A percentile compares a stretch with the other conserved stretches of the same genome.
phyloP scores from a whole-genome alignment of 202 grass and related monocot genomes.

The Tripidium arundinaceum region DNA sequence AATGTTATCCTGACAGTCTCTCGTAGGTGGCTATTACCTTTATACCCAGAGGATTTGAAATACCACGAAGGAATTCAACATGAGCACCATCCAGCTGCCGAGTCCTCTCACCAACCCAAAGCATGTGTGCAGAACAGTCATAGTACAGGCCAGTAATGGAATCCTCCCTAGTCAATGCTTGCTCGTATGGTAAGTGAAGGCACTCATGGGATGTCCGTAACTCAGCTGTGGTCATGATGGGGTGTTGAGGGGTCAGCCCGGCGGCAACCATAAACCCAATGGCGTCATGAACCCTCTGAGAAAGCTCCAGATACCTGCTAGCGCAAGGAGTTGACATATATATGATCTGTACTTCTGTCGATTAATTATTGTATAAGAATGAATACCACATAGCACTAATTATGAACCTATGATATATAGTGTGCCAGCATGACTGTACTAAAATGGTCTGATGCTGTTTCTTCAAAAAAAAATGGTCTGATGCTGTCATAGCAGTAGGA shows the following conservation, averaged over 20 bases:
- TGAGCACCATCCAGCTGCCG: constrained; percentile 70
- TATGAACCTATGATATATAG: background rate
- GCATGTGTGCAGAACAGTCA: constrained; percentile 75
- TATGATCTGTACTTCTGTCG: background rate
- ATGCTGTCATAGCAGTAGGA: background rate
- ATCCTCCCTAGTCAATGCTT: constrained; percentile 66
- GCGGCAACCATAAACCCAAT: constrained; percentile 64
- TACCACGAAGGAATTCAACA: constrained; percentile 76
- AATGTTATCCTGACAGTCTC: background rate
- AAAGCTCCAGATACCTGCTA: constrained; percentile 55
- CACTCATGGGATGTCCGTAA: constrained; percentile 91
- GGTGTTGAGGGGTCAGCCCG: constrained; percentile 56
- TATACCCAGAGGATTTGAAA: constrained; percentile 69
- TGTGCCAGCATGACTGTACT: background rate
- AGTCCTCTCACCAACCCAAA: constrained; percentile 86
- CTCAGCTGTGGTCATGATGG: constrained; percentile 68
- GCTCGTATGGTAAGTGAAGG: constrained; percentile 72
- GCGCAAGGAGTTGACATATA: background rate
- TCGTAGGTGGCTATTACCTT: constrained; percentile 45
- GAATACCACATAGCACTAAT: background rate
- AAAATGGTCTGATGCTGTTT: background rate
- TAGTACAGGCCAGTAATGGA: constrained; percentile 55
- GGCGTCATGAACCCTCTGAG: constrained; percentile 68
- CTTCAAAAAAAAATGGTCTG: background rate
- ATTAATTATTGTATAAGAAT: background rate